phyloP scores from a whole-genome alignment of 768 basidiomycete genomes.

The Leccinum incarnatum region DNA sequence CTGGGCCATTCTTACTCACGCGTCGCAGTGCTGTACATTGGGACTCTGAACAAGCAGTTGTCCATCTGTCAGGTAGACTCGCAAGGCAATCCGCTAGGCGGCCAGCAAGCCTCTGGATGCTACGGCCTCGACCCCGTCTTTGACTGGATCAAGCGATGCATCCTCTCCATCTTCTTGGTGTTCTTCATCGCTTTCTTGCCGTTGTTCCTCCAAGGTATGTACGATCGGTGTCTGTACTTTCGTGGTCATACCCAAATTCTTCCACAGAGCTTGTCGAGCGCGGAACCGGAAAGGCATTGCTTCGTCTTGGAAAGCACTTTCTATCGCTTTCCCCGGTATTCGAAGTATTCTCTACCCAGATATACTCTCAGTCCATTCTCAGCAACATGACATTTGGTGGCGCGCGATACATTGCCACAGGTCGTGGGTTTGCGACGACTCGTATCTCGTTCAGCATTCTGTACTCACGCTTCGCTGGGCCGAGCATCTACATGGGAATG shows the following conservation, averaged over 20 bases:
- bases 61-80: conserved; percentile 85
- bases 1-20: conserved; percentile 6
- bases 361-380: conserved; percentile 95
- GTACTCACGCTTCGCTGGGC: conserved; percentile 98
- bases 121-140: conserved; percentile 97
- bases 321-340: conserved; percentile 95
- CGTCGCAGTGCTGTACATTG: conserved; percentile 79
- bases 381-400: conserved; percentile 77
- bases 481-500: conserved; percentile 99
- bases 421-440: conserved; percentile 97
- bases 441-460: conserved; percentile 95
- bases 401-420: conserved; percentile 98
- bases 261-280: conserved; percentile 86
- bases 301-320: conserved; percentile 96
- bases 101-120: conserved; percentile 75
- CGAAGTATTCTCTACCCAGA: conserved; percentile 98
- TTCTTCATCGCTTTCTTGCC: conserved; percentile 98
- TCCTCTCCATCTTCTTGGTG: conserved; percentile 97
- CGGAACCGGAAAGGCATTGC: conserved; percentile 90
- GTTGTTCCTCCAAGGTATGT: conserved; percentile 88
- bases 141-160: conserved; percentile 96
- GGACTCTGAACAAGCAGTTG: conserved; percentile 93
- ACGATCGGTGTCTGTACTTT: background rate
- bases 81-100: conserved; percentile 71
- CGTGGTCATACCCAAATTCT: conserved; percentile 1